Evolutionary conservation across 805 yeast genomes (phyloP).

Genomic region (Suhomyces canberraensis): DNA sequence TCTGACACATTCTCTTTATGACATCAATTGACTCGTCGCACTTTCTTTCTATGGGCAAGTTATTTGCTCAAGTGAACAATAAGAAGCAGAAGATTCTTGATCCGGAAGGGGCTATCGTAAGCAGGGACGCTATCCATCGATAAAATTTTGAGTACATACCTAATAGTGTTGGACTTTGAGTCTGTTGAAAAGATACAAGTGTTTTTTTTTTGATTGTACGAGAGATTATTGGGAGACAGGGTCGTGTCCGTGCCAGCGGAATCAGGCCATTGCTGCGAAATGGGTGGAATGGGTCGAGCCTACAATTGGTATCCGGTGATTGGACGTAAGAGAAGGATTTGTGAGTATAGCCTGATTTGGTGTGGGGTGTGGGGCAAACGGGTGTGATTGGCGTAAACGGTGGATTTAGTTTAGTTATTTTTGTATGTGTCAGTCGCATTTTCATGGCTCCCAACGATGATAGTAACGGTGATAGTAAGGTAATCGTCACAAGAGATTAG

Average conservation of each 20-base stretch:
- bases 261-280: slow-evolving; percentile 1
- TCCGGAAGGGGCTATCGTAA: no score
- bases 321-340: no score
- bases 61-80: slow-evolving; percentile 2
- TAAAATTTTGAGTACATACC: slow-evolving; percentile 2
- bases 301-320: no score
- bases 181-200: background rate
- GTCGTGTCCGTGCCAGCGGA: background rate
- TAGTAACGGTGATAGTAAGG: no score
- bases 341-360: no score
- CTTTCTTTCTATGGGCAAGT: background rate
- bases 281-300: background rate
- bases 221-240: background rate
- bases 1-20: background rate
- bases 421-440: no score
- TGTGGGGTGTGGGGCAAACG: no score
- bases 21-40: background rate
- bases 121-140: no score
- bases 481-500: no score
- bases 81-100: background rate
- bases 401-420: no score
- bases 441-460: no score
- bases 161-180: background rate
- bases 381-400: no score
- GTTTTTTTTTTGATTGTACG: background rate